These are phyloP conservation scores for Saccharomyces jurei DNA, from an alignment of 805 yeast genomes.

Conservation along the genomic window DNA sequence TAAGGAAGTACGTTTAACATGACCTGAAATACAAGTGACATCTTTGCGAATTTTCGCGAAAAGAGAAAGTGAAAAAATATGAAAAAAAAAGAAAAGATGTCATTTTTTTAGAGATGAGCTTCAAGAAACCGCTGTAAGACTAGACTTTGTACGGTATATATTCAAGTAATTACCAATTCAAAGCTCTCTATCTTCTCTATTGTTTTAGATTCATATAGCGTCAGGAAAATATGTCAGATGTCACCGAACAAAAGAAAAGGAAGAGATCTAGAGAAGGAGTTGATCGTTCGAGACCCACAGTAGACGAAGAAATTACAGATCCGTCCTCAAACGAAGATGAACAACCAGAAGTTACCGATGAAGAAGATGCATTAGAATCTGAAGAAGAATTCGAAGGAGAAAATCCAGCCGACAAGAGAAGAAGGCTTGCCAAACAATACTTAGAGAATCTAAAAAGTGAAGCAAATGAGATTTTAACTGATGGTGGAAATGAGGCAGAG, in stretches of 20 bases:
- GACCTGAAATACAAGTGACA: not conserved
- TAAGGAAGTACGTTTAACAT: not conserved
- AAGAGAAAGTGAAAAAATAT: not conserved
- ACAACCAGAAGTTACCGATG: conserved; percentile 34
- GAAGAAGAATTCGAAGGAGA: conserved; percentile 72
- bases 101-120: conserved; percentile 40
- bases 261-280: conserved; percentile 20
- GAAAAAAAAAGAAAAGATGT: conserved; percentile 32
- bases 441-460: conserved; percentile 67
- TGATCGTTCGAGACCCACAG: conserved; percentile 6
- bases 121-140: not conserved
- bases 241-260: conserved; percentile 7
- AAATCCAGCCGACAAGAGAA: conserved; percentile 84
- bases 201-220: not conserved
- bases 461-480: conserved; percentile 34
- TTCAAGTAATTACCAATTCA: not conserved
- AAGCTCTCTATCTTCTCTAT: not conserved
- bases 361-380: conserved; percentile 39
- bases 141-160: not conserved
- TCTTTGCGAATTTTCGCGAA: not conserved
- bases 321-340: conserved; percentile 43
- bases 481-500: conserved; percentile 5
- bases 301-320: conserved; percentile 52
- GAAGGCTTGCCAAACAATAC: conserved; percentile 90
- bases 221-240: conserved; percentile 2